A percentile compares a stretch with the other conserved stretches of the same genome.
Conservation (phyloP, 2,329 filamentous ascomycete species). For the Teratosphaeria zuluensis region DNA sequence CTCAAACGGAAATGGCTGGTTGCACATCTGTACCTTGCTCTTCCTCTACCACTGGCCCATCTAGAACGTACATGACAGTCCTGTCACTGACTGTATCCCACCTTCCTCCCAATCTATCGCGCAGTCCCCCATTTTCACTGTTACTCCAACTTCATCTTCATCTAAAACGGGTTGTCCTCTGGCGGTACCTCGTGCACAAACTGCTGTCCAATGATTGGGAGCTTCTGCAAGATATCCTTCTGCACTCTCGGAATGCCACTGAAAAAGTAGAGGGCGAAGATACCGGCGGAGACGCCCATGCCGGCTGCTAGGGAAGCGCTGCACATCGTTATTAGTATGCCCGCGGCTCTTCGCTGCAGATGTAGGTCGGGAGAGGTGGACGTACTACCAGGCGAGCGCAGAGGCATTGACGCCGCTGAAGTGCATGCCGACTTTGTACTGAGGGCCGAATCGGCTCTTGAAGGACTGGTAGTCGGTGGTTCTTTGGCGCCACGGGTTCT, state of each 20-base stretch:
- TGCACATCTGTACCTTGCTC: neutral
- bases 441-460: conserved; percentile 48
- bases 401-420: conserved; percentile 41
- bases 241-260: conserved; percentile 53
- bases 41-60: neutral
- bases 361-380: neutral
- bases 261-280: conserved; percentile 56
- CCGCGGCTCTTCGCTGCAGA: neutral
- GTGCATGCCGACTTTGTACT: conserved; percentile 42
- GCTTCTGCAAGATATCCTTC: conserved; percentile 51
- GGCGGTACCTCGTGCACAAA: conserved; percentile 49
- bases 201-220: conserved; percentile 49
- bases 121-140: neutral
- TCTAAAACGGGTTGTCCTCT: conserved; percentile 53
- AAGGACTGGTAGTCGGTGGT: conserved; percentile 38
- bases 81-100: neutral
- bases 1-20: neutral
- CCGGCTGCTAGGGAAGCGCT: conserved; percentile 34
- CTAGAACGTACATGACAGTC: neutral
- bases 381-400: conserved; percentile 31
- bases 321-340: neutral
- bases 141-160: neutral
- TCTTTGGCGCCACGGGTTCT: conserved; percentile 25
- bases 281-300: conserved; percentile 48
- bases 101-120: neutral